A percentile compares a stretch with the other conserved stretches of the same genome.
Evolutionary conservation across 371 early-diverging fungal genomes (phyloP).

Genomic region (Zancudomyces culisetae): DNA sequence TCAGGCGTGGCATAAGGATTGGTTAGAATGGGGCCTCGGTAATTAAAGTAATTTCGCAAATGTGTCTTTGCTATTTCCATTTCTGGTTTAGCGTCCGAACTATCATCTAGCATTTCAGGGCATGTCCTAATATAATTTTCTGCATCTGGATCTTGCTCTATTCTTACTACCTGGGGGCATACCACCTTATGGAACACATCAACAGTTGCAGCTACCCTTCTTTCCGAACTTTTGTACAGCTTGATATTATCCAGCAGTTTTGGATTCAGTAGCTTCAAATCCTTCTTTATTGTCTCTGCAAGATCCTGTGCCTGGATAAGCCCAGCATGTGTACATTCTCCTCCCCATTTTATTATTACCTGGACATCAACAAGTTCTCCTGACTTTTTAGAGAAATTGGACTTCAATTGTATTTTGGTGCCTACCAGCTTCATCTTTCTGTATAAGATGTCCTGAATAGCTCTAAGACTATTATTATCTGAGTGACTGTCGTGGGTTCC

Average conservation of each 20-base stretch:
- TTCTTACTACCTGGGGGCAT: conserved; percentile 23
- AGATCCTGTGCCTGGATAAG: conserved; percentile 75
- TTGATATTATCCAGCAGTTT: conserved; percentile 69
- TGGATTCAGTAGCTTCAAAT: conserved; percentile 69
- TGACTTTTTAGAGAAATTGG: conserved; percentile 32
- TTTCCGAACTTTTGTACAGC: conserved; percentile 69
- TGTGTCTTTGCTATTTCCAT: conserved; percentile 68
- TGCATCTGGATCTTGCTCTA: background rate
- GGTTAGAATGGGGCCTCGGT: conserved; percentile 6
- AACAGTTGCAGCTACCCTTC: conserved; percentile 75
- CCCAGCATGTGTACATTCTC: conserved; percentile 93
- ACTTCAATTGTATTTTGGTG: conserved; percentile 86
- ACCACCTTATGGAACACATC: conserved; percentile 65
- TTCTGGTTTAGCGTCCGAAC: conserved; percentile 82
- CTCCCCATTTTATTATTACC: conserved; percentile 93
- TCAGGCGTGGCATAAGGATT: conserved; percentile 22
- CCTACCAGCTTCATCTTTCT: conserved; percentile 67
- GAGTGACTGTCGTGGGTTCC: conserved; percentile 1
- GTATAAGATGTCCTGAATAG: conserved; percentile 50
- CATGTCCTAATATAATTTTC: conserved; percentile 34
- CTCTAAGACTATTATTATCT: too few species aligned
- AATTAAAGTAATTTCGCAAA: conserved; percentile 30
- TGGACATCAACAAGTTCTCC: conserved; percentile 29
- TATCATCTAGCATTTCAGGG: conserved; percentile 86
- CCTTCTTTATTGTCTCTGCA: conserved; percentile 82